Conservation (phyloP, 176 grass and related monocot genomes). For the Chloris gayana region DNA sequence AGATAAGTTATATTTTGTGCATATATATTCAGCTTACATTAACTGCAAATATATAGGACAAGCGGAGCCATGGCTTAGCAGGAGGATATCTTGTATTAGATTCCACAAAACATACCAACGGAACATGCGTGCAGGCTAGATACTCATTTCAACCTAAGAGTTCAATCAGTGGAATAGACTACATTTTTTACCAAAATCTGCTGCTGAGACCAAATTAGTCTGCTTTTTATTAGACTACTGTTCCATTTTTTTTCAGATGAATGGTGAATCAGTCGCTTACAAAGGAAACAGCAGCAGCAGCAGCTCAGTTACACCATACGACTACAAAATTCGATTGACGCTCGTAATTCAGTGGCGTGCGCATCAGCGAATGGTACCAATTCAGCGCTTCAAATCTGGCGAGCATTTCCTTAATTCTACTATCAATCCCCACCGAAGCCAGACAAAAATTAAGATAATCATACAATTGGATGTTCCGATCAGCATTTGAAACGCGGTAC, state of each 20-base stretch:
- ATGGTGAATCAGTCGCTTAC: background rate
- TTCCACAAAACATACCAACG: background rate
- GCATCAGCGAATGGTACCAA: background rate
- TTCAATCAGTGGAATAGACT: background rate
- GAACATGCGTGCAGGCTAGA: background rate
- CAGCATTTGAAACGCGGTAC: constrained; percentile 21
- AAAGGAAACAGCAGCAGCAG: background rate
- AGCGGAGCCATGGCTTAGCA: background rate
- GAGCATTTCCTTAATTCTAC: constrained; percentile 1
- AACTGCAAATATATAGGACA: background rate
- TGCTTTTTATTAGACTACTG: background rate
- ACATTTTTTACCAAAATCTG: background rate
- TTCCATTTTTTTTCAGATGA: background rate
- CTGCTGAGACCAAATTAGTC: background rate
- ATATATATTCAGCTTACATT: too few relatives aligned
- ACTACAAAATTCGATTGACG: background rate
- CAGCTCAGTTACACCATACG: background rate
- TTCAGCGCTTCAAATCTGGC: background rate
- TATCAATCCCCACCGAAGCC: background rate
- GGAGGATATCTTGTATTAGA: too few relatives aligned
- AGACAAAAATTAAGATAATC: background rate
- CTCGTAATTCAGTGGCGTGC: too few relatives aligned
- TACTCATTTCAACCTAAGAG: background rate
- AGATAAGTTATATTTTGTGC: background rate
- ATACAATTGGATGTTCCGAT: background rate